Evolutionary conservation across 2,329 filamentous ascomycete species (phyloP).

Genomic region (Chaetothyriales sp.): DNA sequence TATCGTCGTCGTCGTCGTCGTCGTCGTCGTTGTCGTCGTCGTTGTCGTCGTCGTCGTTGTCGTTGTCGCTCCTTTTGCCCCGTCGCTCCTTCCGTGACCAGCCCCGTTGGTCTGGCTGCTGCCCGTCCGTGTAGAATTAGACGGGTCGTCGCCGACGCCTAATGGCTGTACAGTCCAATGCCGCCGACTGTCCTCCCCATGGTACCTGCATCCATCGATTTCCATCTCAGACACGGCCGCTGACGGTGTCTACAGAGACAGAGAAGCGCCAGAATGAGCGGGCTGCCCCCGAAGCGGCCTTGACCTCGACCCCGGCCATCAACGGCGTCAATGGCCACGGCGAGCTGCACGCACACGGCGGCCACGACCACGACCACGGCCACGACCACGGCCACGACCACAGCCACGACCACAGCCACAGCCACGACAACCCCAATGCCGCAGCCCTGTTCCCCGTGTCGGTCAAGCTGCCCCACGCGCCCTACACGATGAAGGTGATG

Average conservation of each 20-base stretch:
- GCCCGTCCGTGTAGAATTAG: background rate
- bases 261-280: background rate
- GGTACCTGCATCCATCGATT: background rate
- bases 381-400: slow-evolving; percentile 11
- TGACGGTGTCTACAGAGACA: background rate
- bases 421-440: slow-evolving; percentile 13
- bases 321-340: slow-evolving; percentile 10
- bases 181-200: slow-evolving; percentile 9
- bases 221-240: background rate
- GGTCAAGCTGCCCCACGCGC: slow-evolving; percentile 67
- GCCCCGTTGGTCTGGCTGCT: background rate
- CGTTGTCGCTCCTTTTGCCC: slow-evolving; percentile 11
- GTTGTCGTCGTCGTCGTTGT: too few species aligned
- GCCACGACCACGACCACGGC: slow-evolving; percentile 8
- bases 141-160: slow-evolving; percentile 6
- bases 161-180: slow-evolving; percentile 9
- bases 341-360: slow-evolving; percentile 7
- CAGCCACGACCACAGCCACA: slow-evolving; percentile 13
- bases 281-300: background rate
- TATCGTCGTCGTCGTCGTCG: too few species aligned
- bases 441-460: slow-evolving; percentile 54
- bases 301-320: slow-evolving; percentile 2
- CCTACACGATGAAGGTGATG: slow-evolving; percentile 71
- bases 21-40: too few species aligned
- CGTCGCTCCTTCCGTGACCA: slow-evolving; percentile 2